Evolutionary conservation across 192 early-diverging fungal species (phyloP).

Genomic region (Coemansia sp.): DNA sequence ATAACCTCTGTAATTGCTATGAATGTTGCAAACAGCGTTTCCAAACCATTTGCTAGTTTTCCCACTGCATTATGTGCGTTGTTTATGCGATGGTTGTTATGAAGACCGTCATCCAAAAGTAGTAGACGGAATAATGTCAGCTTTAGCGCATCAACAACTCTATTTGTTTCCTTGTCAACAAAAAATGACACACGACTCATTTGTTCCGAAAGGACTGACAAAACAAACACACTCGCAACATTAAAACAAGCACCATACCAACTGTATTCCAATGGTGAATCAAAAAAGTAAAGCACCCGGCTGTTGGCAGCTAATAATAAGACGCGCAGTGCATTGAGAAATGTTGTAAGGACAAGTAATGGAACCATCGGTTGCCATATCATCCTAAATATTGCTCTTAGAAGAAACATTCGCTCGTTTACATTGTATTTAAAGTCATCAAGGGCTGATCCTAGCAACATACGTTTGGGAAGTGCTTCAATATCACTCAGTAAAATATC

Average conservation of each 20-base stretch:
- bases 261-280: conserved; percentile 7
- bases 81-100: conserved; percentile 6
- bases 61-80: not conserved
- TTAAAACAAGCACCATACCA: conserved; percentile 22
- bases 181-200: not conserved
- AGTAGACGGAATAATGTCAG: conserved; percentile 32
- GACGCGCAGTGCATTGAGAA: conserved; percentile 1
- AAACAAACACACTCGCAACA: not conserved
- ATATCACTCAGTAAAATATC: conserved; percentile 19
- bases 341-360: conserved; percentile 4
- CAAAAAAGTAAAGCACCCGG: conserved; percentile 28
- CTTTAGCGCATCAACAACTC: conserved; percentile 19
- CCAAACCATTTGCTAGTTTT: not conserved
- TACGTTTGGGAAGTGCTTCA: conserved; percentile 23
- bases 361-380: conserved; percentile 41
- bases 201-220: conserved; percentile 13
- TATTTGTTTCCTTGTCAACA: not conserved
- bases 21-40: not conserved
- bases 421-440: conserved; percentile 34
- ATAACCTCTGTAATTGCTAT: conserved; percentile 1
- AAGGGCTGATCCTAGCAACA: conserved; percentile 6
- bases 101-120: conserved; percentile 8
- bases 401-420: conserved; percentile 34
- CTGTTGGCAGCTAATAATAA: not conserved
- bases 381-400: too few species aligned